A percentile compares a stretch with the other conserved stretches of the same genome.
These are phyloP conservation scores for Neonectria hederae DNA, from an alignment of 2,329 filamentous ascomycete species.

Conservation along the genomic window DNA sequence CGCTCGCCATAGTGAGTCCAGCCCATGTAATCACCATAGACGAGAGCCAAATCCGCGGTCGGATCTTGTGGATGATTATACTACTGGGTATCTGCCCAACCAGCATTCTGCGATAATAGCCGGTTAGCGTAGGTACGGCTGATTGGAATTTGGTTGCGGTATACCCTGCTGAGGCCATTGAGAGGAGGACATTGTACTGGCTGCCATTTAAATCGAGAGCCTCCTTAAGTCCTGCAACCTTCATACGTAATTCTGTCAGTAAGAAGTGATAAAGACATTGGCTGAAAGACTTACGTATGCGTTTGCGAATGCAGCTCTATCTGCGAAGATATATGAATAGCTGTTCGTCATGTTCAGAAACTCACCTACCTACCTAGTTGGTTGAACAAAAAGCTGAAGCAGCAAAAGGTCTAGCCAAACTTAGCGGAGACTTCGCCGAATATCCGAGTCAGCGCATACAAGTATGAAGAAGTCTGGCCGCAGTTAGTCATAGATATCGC, in stretches of 20 bases:
- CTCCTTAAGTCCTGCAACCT: conserved; percentile 13
- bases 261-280: not conserved
- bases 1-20: conserved; percentile 58
- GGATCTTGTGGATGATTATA: conserved; percentile 67
- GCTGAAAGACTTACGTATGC: conserved; percentile 6
- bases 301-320: conserved; percentile 13
- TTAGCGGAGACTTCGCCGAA: not conserved
- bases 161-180: conserved; percentile 11
- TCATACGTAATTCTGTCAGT: not conserved
- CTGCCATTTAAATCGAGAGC: conserved; percentile 2
- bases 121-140: too few species aligned
- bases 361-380: not conserved
- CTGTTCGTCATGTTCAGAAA: not conserved
- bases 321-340: not conserved
- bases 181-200: conserved; percentile 11
- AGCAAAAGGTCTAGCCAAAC: conserved; percentile 9
- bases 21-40: conserved; percentile 69
- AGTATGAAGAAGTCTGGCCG: not conserved
- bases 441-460: not conserved
- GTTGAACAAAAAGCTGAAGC: conserved; percentile 17
- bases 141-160: not conserved
- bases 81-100: conserved; percentile 67
- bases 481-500: too few species aligned
- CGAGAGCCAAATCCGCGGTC: conserved; percentile 67
- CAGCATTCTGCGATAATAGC: conserved; percentile 40